Evolutionary conservation across 805 yeast genomes (phyloP).

Genomic region (Metschnikowia noctiluminum): DNA sequence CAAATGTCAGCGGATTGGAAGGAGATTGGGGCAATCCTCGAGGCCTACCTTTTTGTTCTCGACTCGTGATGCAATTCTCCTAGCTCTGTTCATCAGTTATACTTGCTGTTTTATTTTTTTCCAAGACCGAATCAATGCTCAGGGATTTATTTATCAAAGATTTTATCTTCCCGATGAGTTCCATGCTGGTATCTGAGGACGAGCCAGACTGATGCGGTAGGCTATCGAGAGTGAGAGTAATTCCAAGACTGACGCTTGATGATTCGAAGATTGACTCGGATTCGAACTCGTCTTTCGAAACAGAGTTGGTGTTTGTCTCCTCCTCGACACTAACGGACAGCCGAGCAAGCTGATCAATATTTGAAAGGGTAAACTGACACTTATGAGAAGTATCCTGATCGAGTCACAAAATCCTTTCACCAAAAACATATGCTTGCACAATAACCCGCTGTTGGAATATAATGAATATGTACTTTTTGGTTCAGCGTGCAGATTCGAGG

Average conservation of each 20-base stretch:
- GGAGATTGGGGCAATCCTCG: background rate
- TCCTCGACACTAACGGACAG: no score
- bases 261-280: no score
- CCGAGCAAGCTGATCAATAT: no score
- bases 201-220: no score
- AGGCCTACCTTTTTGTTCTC: background rate
- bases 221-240: no score
- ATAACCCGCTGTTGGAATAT: background rate
- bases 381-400: background rate
- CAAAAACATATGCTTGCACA: background rate
- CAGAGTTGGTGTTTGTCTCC: no score
- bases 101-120: background rate
- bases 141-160: no score
- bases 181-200: no score
- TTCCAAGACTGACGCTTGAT: no score
- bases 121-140: background rate
- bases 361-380: no score
- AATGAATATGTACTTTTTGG: background rate
- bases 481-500: background rate
- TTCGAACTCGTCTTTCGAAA: background rate
- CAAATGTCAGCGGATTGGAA: background rate
- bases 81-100: background rate
- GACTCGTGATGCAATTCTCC: background rate
- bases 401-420: background rate
- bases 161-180: no score